Percentiles rank a stretch among this genome's conserved stretches.
Evolutionary conservation across 2,329 filamentous ascomycete species (phyloP).

Genomic region (Microdochium nivale): DNA sequence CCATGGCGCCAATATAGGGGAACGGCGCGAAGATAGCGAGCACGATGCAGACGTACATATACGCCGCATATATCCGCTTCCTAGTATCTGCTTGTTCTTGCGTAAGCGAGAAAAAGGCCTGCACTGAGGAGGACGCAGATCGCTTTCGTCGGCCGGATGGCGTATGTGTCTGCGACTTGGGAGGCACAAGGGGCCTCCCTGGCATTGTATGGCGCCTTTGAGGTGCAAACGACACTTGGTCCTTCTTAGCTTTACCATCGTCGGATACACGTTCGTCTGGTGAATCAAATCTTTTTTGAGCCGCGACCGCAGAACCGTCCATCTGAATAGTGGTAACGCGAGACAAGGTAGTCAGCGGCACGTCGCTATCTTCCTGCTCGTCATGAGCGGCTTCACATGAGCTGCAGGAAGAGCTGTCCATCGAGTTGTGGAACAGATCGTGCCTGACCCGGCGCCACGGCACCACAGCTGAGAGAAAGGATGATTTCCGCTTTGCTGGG

Average conservation of each 20-base stretch:
- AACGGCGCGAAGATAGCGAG: slow-evolving; percentile 51
- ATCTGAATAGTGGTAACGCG: slow-evolving; percentile 10
- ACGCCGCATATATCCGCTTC: slow-evolving; percentile 78
- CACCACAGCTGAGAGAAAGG: slow-evolving; percentile 29
- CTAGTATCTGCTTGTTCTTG: slow-evolving; percentile 64
- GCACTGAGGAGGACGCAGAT: slow-evolving; percentile 52
- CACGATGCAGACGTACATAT: slow-evolving; percentile 63
- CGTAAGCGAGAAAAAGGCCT: slow-evolving; percentile 74
- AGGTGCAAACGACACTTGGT: slow-evolving; percentile 3
- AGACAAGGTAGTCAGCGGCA: neutral
- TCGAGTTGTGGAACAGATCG: slow-evolving; percentile 19
- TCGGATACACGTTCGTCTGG: neutral
- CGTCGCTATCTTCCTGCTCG: slow-evolving; percentile 17
- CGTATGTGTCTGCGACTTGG: slow-evolving; percentile 40
- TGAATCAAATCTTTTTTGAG: neutral
- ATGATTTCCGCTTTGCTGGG: slow-evolving; percentile 22
- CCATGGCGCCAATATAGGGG: slow-evolving; percentile 50
- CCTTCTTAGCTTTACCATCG: neutral
- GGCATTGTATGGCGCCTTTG: slow-evolving; percentile 45
- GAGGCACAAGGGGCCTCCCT: slow-evolving; percentile 22
- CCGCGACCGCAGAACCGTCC: slow-evolving; percentile 4
- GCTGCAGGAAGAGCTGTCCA: slow-evolving; percentile 21
- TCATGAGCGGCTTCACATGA: slow-evolving; percentile 20
- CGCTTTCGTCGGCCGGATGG: slow-evolving; percentile 59
- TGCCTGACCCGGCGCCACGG: slow-evolving; percentile 39